phyloP scores from a whole-genome alignment of 108 stramenopile species.

The Fistulifera solaris region DNA sequence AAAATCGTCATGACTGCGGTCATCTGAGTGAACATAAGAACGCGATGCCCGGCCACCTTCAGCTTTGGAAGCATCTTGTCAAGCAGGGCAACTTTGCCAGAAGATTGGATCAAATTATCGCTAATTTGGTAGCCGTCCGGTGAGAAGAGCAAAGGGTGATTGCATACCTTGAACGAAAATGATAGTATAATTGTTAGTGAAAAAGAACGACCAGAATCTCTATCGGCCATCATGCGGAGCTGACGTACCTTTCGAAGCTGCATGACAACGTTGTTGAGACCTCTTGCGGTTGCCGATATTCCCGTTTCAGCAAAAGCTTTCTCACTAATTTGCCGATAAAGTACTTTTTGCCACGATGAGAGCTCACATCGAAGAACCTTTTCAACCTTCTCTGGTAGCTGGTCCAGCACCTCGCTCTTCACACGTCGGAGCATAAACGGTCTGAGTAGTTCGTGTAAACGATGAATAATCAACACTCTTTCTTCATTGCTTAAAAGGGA shows the following conservation, averaged over 20 bases:
- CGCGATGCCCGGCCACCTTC: conserved; percentile 83
- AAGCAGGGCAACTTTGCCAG: conserved; percentile 85
- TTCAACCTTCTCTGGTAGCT: conserved; percentile 89
- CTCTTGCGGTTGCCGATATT: conserved; percentile 19
- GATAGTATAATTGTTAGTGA: too few species aligned
- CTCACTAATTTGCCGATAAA: conserved; percentile 74
- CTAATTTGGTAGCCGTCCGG: conserved; percentile 76
- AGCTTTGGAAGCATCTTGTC: conserved; percentile 91
- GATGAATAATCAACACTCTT: conserved; percentile 85
- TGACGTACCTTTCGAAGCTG: conserved; percentile 68
- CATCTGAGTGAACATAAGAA: conserved; percentile 96
- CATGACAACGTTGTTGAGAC: conserved; percentile 87
- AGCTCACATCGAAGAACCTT: conserved; percentile 78
- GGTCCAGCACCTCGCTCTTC: conserved; percentile 77
- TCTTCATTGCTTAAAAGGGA: conserved; percentile 67
- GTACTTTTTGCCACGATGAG: conserved; percentile 78
- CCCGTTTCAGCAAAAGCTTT: conserved; percentile 61
- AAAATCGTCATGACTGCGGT: conserved; percentile 88
- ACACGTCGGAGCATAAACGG: conserved; percentile 91
- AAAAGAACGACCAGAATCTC: too few species aligned
- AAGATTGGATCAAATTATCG: conserved; percentile 69
- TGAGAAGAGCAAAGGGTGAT: conserved; percentile 83
- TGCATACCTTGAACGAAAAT: conserved; percentile 52
- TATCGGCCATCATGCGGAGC: too few species aligned
- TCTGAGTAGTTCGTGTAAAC: conserved; percentile 82